These are phyloP conservation scores for Skeletonema marinoi DNA, from an alignment of 108 stramenopile species.

Conservation along the genomic window DNA sequence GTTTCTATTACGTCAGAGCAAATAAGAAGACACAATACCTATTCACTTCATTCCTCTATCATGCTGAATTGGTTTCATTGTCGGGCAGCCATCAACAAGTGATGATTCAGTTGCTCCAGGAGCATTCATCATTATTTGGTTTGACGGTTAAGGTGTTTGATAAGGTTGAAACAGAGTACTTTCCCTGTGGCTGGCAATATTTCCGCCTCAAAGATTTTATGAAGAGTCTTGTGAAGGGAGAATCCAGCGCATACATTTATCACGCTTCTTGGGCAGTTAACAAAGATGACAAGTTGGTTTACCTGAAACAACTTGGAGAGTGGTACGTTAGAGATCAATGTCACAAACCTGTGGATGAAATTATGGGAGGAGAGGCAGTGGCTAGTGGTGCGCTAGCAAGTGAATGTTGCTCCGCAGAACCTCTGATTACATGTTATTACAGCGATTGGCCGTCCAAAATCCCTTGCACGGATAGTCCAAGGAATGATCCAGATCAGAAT, in stretches of 20 bases:
- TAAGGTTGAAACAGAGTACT: not conserved
- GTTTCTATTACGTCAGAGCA: conserved; percentile 56
- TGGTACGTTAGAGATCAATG: conserved; percentile 73
- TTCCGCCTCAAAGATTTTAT: not conserved
- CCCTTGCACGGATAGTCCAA: conserved; percentile 64
- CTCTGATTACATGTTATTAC: conserved; percentile 70
- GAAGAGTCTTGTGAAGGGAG: conserved; percentile 7
- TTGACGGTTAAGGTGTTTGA: not conserved
- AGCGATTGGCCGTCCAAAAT: conserved; percentile 80
- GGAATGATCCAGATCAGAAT: conserved; percentile 53
- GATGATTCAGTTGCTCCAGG: not conserved
- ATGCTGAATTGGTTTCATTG: conserved; percentile 51
- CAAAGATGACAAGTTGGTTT: conserved; percentile 76
- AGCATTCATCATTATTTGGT: conserved; percentile 1
- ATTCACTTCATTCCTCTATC: conserved; percentile 51
- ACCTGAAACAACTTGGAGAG: conserved; percentile 69
- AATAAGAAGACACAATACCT: conserved; percentile 62
- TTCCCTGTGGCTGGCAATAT: not conserved
- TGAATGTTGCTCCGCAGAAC: conserved; percentile 70
- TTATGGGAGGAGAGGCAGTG: not conserved
- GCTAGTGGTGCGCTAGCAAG: conserved; percentile 23
- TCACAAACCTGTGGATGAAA: conserved; percentile 11
- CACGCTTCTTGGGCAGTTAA: conserved; percentile 73
- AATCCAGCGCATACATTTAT: conserved; percentile 1
- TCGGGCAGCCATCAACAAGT: conserved; percentile 12